Percentiles rank a stretch among this genome's conserved stretches.
Conservation (phyloP, 345 rosid species). For the Firmiana major region DNA sequence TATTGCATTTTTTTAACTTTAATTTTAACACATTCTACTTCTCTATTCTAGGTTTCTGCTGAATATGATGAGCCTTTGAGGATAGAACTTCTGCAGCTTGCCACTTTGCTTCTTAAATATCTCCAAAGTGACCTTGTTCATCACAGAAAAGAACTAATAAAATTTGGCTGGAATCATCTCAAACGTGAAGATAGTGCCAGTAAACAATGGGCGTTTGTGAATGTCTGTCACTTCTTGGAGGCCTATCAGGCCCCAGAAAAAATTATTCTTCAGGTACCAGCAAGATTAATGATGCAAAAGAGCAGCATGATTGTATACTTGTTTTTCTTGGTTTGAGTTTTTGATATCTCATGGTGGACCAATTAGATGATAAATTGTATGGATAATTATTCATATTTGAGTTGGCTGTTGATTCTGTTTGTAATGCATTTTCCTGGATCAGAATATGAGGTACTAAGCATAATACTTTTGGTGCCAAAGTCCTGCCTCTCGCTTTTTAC, state of each 20-base stretch:
- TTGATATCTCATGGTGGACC: not conserved
- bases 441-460: not conserved
- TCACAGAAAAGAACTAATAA: constrained; percentile 95
- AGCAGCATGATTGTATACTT: not conserved
- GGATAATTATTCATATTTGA: not conserved
- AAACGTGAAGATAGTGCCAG: constrained; percentile 99
- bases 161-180: constrained; percentile 99
- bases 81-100: constrained; percentile 96
- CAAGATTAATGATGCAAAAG: not conserved
- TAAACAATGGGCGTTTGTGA: constrained; percentile 99
- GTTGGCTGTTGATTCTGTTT: not conserved
- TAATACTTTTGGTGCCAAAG: not conserved
- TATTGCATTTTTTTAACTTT: constrained; percentile 1
- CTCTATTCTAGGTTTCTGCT: constrained; percentile 73
- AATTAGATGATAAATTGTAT: not conserved
- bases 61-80: constrained; percentile 96
- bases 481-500: not conserved
- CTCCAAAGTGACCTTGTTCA: constrained; percentile 95
- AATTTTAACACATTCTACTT: constrained; percentile 12
- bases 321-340: not conserved
- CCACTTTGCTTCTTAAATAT: constrained; percentile 92
- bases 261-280: constrained; percentile 88
- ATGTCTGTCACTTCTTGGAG: constrained; percentile 97
- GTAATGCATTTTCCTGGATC: not conserved
- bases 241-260: constrained; percentile 99